Evolutionary conservation across 2,329 filamentous ascomycete genomes (phyloP), one percentile per base, ranked within the genome.

Genomic region (Fusarium poae): DNA sequence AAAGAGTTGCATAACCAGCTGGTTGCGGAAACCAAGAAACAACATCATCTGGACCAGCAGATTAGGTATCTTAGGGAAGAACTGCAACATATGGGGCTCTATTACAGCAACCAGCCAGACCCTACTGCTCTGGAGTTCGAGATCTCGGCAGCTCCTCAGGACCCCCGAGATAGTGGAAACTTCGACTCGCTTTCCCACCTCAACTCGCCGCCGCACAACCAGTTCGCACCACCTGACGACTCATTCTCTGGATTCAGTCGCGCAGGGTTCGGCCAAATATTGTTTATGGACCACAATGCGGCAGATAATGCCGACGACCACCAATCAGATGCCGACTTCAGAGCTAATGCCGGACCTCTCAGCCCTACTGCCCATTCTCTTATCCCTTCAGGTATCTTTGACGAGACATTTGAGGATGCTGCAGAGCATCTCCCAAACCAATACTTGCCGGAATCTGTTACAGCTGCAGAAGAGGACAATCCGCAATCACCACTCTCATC

Each of bases 331-430:
- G 85, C 88, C 3, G 89, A 91, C 20, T 79, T 90, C 6, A 87
- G 87, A 60, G 83, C 83, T 5, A 86, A 84, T 20, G 89, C 87
- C 29, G 92, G 91, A 3, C 91, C 91, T 1, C 86, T 95, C 76
- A 94, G 91, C 72, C 92, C 92, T 3, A 91, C 91, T 6, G 92
- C 92, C 3, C 89, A 91, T 29, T 86, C 90, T 18, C 82, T 95
- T 5, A 80, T 97, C 18, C 92, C 92, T 1, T 91, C 92, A 8
- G 83, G 82, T n/a, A 85, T 86, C 62, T 82, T 87, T 65, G 88
- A 91, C 52, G 90, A 92, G 69, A 77, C 71, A n/a, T 73, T 69
- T 50, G 81, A 89, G 44, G 89, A 90, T 48, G 84, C 89, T 39
- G 89, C 90, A 18, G 81, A 83, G n/a, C 81, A 70, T 37, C 35